Evolutionary conservation across 805 yeast genomes (phyloP).

Genomic region (Grigorovia transvaalensis): DNA sequence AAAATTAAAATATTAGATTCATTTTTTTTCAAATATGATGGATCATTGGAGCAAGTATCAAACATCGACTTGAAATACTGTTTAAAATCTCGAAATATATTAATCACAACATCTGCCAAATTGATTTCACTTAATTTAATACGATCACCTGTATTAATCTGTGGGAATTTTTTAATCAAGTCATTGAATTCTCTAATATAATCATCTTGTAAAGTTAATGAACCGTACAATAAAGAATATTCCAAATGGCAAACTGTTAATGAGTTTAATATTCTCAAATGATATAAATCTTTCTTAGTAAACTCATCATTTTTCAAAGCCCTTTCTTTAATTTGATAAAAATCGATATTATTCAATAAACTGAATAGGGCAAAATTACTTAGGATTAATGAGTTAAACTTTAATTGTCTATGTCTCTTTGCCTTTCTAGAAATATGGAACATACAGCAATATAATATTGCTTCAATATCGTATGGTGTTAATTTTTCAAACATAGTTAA

Average conservation of each 20-base stretch:
- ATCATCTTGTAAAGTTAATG: conserved; percentile 20
- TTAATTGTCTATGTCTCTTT: conserved; percentile 35
- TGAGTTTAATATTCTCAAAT: conserved; percentile 44
- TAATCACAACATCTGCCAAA: conserved; percentile 28
- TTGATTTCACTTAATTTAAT: conserved; percentile 43
- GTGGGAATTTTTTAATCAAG: conserved; percentile 38
- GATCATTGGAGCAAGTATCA: neutral
- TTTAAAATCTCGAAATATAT: conserved; percentile 21
- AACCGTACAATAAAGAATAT: conserved; percentile 40
- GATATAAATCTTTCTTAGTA: conserved; percentile 37
- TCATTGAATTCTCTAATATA: conserved; percentile 31
- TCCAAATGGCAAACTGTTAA: conserved; percentile 43
- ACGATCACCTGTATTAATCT: conserved; percentile 43
- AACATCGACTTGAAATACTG: conserved; percentile 13
- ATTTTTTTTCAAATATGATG: conserved; percentile 1
- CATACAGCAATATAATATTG: conserved; percentile 43
- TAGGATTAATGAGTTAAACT: conserved; percentile 42
- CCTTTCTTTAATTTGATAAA: conserved; percentile 32
- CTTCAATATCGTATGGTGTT: conserved; percentile 52
- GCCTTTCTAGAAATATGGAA: conserved; percentile 47
- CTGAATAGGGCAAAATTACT: conserved; percentile 44
- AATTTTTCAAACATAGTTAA: conserved; percentile 40
- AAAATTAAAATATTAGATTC: conserved; percentile 10
- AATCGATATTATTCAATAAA: conserved; percentile 37
- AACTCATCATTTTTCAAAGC: conserved; percentile 22